Evolutionary conservation across 2,329 filamentous ascomycete species (phyloP), one percentile per base, ranked within the genome.

Genomic region (Arthroderma uncinatum): DNA sequence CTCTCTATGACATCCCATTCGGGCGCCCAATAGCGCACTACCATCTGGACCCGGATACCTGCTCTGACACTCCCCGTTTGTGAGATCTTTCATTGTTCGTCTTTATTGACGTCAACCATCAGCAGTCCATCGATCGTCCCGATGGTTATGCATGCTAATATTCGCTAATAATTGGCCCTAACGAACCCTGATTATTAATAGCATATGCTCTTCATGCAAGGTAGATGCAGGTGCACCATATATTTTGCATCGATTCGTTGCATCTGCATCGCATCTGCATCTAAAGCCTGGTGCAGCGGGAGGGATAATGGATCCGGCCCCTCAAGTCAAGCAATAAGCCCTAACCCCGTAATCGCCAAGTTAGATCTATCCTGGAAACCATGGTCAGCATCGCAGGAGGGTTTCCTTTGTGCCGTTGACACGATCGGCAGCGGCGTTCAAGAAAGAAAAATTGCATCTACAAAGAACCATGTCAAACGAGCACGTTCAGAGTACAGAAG

Each of bases 201-300:
- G 23, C 42, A n/a, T n/a, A n/a, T n/a, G n/a, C n/a, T 25, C 21
- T 48, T 48, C 42, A 48, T 48, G 42, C 42, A 48, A 48, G 42
- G 25, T 25, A 23, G 42, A 48, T 48, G 42, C 42, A 48, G 16
- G 42, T 30, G 42, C 42, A 48, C 42, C 21, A n/a, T 47, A 8
- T 48, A 5, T 48, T n/a, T 12, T 48, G 21, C 42, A n/a, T 25
- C 25, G 28, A 48, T 6, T 16, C n/a, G 21, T 10, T 25, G 42
- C 42, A 48, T 28, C 42, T 25, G 23, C 42, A 25, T 16, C 42
- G 23, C 42, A 25, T 16, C 42, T 48, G 42, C 42, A 48, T 21
- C 42, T n/a, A n/a, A 48, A 25, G 42, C 42, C 9, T 48, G 21
- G 14, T 48, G 42, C 42, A 30, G 42, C 42, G 42, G 42, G 42